Evolutionary conservation across 805 yeast species (phyloP).

Genomic region (Nakazawaea populi): DNA sequence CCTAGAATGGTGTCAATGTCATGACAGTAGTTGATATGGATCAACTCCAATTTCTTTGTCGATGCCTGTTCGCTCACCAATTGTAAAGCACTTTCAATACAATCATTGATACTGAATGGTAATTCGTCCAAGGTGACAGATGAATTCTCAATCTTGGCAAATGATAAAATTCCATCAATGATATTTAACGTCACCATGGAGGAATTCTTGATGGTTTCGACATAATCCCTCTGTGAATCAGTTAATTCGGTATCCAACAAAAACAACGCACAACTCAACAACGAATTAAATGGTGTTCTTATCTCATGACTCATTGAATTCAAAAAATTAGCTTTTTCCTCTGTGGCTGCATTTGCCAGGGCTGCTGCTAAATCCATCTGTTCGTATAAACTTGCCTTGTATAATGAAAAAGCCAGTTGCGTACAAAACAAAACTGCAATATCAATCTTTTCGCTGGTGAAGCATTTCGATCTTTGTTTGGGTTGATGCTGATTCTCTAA

Average conservation of each 20-base stretch:
- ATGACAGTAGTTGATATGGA: constrained; percentile 35
- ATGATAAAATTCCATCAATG: constrained; percentile 49
- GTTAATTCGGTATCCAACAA: constrained; percentile 41
- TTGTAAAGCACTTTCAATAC: constrained; percentile 42
- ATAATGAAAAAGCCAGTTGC: constrained; percentile 47
- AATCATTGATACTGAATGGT: constrained; percentile 38
- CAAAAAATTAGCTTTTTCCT: constrained; percentile 47
- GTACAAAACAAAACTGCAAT: constrained; percentile 38
- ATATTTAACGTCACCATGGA: constrained; percentile 47
- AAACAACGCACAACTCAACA: constrained; percentile 42
- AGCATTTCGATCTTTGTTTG: constrained; percentile 15
- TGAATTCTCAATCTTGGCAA: constrained; percentile 51
- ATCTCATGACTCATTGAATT: constrained; percentile 55
- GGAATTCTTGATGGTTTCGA: constrained; percentile 43
- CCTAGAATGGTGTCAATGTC: constrained; percentile 34
- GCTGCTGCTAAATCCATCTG: constrained; percentile 46
- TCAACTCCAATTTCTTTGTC: constrained; percentile 37
- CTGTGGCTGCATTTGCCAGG: constrained; percentile 50
- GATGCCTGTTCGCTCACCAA: constrained; percentile 43
- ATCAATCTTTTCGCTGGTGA: constrained; percentile 30
- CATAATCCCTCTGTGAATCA: constrained; percentile 41
- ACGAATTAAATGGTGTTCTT: constrained; percentile 49
- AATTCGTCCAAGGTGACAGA: constrained; percentile 37
- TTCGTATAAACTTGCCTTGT: constrained; percentile 38
- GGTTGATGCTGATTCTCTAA: constrained; percentile 28